A percentile compares a stretch with the other conserved stretches of the same genome.
Conservation (phyloP, 1,139 yeast species). For the Sugiyamaella xylanicola region DNA sequence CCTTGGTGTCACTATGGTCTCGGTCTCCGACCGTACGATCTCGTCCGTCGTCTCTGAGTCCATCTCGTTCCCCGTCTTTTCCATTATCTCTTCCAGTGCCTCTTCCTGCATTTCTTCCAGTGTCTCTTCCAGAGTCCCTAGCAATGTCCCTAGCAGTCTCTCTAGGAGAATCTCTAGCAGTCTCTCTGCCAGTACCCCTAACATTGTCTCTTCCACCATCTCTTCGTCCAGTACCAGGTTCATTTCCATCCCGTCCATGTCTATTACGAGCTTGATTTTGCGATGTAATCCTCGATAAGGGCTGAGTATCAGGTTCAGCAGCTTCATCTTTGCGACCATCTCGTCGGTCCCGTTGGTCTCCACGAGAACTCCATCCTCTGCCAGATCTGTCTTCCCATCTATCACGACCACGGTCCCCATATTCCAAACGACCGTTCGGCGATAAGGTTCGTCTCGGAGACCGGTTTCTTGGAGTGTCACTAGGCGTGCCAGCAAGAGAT, state of each 20-base stretch:
- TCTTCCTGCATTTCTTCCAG: conserved; percentile 8
- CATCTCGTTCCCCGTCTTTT: conserved; percentile 7
- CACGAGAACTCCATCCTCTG: conserved; percentile 21
- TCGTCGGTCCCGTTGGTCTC: conserved; percentile 22
- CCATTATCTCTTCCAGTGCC: conserved; percentile 4
- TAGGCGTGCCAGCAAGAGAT: conserved; percentile 5
- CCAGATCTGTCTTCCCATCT: conserved; percentile 7
- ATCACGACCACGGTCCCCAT: conserved; percentile 16
- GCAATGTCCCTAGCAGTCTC: conserved; percentile 2
- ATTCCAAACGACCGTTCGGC: conserved; percentile 18
- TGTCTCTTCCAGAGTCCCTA: conserved; percentile 14
- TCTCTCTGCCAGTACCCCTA: conserved; percentile 23
- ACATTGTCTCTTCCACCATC: conserved; percentile 14
- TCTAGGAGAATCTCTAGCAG: conserved; percentile 4
- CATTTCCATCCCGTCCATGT: conserved; percentile 9
- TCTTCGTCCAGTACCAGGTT: conserved; percentile 1
- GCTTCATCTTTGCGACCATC: conserved; percentile 13
- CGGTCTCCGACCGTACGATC: neutral
- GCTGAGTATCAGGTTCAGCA: conserved; percentile 6
- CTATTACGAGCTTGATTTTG: conserved; percentile 20
- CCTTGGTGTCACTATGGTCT: conserved; percentile 4
- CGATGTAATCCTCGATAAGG: conserved; percentile 5
- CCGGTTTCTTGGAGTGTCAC: conserved; percentile 8
- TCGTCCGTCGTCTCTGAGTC: neutral
- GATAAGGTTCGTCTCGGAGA: conserved; percentile 11